phyloP scores from a whole-genome alignment of 1,284 basidiomycete genomes.

The Ganoderma leucocontextum region DNA sequence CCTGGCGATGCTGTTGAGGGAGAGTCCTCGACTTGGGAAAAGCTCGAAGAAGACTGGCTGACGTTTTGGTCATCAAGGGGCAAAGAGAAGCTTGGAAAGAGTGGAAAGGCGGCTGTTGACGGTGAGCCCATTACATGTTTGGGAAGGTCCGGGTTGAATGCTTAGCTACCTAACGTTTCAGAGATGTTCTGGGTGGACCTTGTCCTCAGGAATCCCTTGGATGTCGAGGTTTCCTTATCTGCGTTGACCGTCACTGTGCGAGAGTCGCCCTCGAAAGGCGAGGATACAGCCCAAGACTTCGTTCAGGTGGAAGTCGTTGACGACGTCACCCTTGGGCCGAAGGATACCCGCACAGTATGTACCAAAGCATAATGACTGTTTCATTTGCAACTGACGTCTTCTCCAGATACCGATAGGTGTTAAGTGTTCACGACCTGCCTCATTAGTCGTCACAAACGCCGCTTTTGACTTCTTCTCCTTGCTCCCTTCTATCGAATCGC shows the following conservation, averaged over 20 bases:
- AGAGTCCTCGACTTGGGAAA: constrained; percentile 60
- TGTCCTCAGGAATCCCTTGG: constrained; percentile 70
- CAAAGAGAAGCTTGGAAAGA: constrained; percentile 58
- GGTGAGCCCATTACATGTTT: constrained; percentile 51
- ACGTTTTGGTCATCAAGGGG: constrained; percentile 65
- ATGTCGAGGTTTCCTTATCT: constrained; percentile 71
- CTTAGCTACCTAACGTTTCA: constrained; percentile 37
- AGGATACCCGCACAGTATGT: constrained; percentile 66
- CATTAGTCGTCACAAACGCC: constrained; percentile 62
- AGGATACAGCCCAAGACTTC: constrained; percentile 47
- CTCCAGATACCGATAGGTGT: constrained; percentile 70
- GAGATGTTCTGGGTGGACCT: constrained; percentile 83
- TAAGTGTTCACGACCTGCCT: constrained; percentile 56
- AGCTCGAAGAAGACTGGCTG: constrained; percentile 69
- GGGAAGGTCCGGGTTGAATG: constrained; percentile 10
- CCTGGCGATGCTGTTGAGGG: constrained; percentile 55
- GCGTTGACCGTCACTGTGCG: constrained; percentile 63
- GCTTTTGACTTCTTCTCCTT: constrained; percentile 75
- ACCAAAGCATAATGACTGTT: constrained; percentile 9
- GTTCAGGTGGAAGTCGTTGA: constrained; percentile 66
- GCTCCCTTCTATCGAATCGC: constrained; percentile 65
- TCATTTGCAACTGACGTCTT: constrained; percentile 12
- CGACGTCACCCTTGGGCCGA: constrained; percentile 62
- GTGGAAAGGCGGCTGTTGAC: constrained; percentile 66
- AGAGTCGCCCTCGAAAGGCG: constrained; percentile 46